These are phyloP conservation scores for Lyophyllum shimeji DNA, from an alignment of 768 basidiomycete genomes.

Conservation along the genomic window DNA sequence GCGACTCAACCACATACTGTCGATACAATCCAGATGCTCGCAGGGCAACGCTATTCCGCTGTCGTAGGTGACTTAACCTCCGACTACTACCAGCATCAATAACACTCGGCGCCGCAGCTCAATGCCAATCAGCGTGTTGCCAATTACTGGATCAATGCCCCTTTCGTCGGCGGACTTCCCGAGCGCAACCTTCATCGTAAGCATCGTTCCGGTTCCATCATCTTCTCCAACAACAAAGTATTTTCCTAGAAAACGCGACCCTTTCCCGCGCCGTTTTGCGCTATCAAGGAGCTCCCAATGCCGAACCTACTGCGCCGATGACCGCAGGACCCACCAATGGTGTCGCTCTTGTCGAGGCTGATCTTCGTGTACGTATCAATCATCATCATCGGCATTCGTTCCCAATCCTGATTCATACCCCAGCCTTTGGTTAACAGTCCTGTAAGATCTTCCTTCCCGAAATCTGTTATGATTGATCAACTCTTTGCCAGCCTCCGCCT, in stretches of 20 bases:
- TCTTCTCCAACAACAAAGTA: background rate
- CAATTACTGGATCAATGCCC: slow-evolving; percentile 48
- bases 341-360: slow-evolving; percentile 12
- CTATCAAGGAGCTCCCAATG: slow-evolving; percentile 32
- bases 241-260: slow-evolving; percentile 23
- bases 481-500: slow-evolving; percentile 17
- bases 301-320: slow-evolving; percentile 30
- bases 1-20: slow-evolving; percentile 31
- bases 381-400: background rate
- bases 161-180: slow-evolving; percentile 30
- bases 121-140: slow-evolving; percentile 41
- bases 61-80: slow-evolving; percentile 19
- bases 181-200: slow-evolving; percentile 30
- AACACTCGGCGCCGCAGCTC: slow-evolving; percentile 11
- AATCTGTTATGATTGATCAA: background rate
- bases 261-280: slow-evolving; percentile 30
- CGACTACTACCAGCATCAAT: background rate
- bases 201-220: slow-evolving; percentile 1
- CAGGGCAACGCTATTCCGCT: slow-evolving; percentile 51
- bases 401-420: background rate
- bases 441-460: slow-evolving; percentile 1
- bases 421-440: slow-evolving; percentile 10
- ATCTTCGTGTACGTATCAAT: slow-evolving; percentile 10
- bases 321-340: slow-evolving; percentile 17
- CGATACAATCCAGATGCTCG: slow-evolving; percentile 39